Conservation (phyloP, 495 filamentous ascomycete species). For the Sordaria brevicollis region DNA sequence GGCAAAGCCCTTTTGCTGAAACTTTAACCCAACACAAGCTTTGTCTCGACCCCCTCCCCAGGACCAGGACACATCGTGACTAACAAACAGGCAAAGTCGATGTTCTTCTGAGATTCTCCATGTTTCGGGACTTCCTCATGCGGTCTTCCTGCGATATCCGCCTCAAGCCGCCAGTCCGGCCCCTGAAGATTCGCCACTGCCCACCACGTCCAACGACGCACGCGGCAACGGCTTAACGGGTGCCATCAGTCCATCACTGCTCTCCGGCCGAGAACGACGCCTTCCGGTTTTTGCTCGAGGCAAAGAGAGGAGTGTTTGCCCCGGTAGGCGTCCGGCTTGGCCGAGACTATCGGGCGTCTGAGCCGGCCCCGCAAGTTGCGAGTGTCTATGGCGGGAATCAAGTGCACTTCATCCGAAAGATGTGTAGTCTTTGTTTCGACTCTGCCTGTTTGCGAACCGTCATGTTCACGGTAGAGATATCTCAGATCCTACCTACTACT, state of each 20-base stretch:
- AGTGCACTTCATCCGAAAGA: neutral
- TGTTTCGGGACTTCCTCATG: neutral
- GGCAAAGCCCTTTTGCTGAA: neutral
- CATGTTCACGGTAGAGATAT: neutral
- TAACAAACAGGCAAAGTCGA: neutral
- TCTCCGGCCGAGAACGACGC: neutral
- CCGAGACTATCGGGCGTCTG: neutral
- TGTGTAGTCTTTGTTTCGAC: neutral
- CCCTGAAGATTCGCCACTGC: neutral
- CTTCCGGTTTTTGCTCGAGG: neutral
- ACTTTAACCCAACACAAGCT: neutral
- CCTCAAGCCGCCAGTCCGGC: neutral
- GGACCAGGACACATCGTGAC: too few relatives aligned
- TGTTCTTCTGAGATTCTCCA: neutral
- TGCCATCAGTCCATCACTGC: neutral
- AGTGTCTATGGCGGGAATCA: neutral
- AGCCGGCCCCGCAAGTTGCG: neutral
- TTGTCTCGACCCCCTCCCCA: neutral
- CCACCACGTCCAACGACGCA: neutral
- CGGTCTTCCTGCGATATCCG: neutral
- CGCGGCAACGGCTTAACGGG: neutral
- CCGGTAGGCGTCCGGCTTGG: neutral
- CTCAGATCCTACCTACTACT: neutral
- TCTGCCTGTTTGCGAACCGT: neutral
- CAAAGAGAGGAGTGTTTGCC: neutral